phyloP scores from a whole-genome alignment of 495 filamentous ascomycete species.

The Aspergillus biplanus region DNA sequence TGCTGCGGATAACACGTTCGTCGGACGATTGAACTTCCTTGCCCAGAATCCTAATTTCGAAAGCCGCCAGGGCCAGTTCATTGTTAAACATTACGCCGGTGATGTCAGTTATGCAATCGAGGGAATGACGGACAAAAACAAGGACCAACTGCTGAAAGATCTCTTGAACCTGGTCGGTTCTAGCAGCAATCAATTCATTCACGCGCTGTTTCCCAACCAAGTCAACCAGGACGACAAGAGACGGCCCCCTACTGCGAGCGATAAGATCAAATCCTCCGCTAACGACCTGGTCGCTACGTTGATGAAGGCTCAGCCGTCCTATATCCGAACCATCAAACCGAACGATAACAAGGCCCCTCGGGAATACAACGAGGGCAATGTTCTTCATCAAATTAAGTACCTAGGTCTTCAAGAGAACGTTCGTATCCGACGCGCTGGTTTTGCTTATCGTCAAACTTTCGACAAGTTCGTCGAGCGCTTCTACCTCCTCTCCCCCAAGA shows the following conservation, averaged over 20 bases:
- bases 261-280: slow-evolving; percentile 95
- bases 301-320: slow-evolving; percentile 96
- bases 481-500: slow-evolving; percentile 92
- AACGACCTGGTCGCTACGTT: slow-evolving; percentile 94
- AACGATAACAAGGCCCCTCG: slow-evolving; percentile 96
- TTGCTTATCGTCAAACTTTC: slow-evolving; percentile 96
- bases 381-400: slow-evolving; percentile 99
- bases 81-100: slow-evolving; percentile 98
- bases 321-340: slow-evolving; percentile 99
- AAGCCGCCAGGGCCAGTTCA: slow-evolving; percentile 90
- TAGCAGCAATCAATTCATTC: slow-evolving; percentile 83
- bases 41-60: slow-evolving; percentile 88
- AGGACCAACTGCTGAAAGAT: slow-evolving; percentile 95
- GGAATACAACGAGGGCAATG: slow-evolving; percentile 90
- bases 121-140: slow-evolving; percentile 99
- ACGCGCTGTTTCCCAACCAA: slow-evolving; percentile 85
- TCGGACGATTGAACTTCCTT: slow-evolving; percentile 86
- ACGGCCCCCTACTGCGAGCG: slow-evolving; percentile 90
- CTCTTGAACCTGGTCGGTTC: slow-evolving; percentile 83
- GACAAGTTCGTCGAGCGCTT: slow-evolving; percentile 99
- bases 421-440: slow-evolving; percentile 92
- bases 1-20: slow-evolving; percentile 94
- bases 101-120: slow-evolving; percentile 95
- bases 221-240: slow-evolving; percentile 96
- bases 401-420: slow-evolving; percentile 99